A percentile compares a stretch with the other conserved stretches of the same genome.
Conservation (phyloP, 495 filamentous ascomycete genomes). For the Extremus antarcticus region DNA sequence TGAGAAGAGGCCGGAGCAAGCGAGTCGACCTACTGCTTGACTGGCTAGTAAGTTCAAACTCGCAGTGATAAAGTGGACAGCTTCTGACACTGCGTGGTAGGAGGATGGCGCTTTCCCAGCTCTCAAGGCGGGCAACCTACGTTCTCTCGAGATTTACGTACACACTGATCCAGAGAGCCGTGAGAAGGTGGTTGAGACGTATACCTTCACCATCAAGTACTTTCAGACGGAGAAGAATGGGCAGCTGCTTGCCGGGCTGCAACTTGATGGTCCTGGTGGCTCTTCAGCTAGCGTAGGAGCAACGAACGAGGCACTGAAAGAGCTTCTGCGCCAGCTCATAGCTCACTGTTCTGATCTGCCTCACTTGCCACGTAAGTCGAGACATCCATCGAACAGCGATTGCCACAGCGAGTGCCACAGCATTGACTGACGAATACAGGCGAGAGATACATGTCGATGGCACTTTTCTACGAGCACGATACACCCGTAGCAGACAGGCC, state of each 20-base stretch:
- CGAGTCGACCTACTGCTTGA: constrained; percentile 34
- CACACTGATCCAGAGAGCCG: constrained; percentile 9
- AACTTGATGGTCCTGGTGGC: constrained; percentile 29
- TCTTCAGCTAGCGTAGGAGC: constrained; percentile 29
- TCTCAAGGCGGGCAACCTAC: constrained; percentile 30
- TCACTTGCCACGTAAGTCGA: constrained; percentile 33
- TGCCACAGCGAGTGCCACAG: too few species aligned
- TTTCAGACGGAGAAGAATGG: constrained; percentile 12
- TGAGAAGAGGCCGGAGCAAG: constrained; percentile 28
- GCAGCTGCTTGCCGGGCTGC: constrained; percentile 28
- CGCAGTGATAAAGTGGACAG: neutral
- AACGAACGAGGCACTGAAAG: constrained; percentile 31
- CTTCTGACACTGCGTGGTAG: constrained; percentile 21
- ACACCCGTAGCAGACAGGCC: constrained; percentile 33
- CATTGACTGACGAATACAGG: constrained; percentile 21
- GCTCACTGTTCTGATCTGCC: constrained; percentile 33
- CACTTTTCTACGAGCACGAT: constrained; percentile 39
- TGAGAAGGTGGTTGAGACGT: constrained; percentile 34
- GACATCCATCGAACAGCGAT: neutral
- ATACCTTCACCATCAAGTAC: constrained; percentile 44
- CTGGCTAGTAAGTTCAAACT: constrained; percentile 34
- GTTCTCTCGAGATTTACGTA: constrained; percentile 39
- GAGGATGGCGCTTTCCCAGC: constrained; percentile 41
- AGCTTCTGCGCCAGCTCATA: constrained; percentile 32
- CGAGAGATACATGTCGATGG: constrained; percentile 34